Percentiles rank a stretch among this genome's conserved stretches.
phyloP scores from a whole-genome alignment of 2,329 filamentous ascomycete genomes.

The Stachybotrys elegans region DNA sequence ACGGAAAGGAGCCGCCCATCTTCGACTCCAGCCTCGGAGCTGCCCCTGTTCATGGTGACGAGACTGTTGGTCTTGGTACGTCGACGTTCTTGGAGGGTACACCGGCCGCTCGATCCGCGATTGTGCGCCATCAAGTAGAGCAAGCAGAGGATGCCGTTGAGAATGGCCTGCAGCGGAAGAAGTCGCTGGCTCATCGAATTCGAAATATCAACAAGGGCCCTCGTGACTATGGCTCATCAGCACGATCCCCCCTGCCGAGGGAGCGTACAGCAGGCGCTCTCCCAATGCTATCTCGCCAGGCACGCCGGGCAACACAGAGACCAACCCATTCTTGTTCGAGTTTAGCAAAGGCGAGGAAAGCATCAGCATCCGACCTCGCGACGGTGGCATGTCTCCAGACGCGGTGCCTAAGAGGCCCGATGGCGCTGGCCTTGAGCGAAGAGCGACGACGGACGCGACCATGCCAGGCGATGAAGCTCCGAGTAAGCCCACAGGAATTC shows the following conservation, averaged over 20 bases:
- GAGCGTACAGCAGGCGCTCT: slow-evolving; percentile 34
- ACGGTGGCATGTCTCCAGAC: slow-evolving; percentile 41
- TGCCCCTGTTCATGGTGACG: slow-evolving; percentile 76
- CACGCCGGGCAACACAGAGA: slow-evolving; percentile 26
- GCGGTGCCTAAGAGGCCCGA: slow-evolving; percentile 50
- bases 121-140: slow-evolving; percentile 70
- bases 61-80: slow-evolving; percentile 80
- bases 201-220: slow-evolving; percentile 74
- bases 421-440: slow-evolving; percentile 52
- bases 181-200: slow-evolving; percentile 89
- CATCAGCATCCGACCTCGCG: slow-evolving; percentile 39
- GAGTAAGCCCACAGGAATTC: slow-evolving; percentile 54
- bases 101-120: slow-evolving; percentile 75
- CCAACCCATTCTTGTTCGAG: slow-evolving; percentile 81
- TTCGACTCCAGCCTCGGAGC: slow-evolving; percentile 59
- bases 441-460: slow-evolving; percentile 55
- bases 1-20: slow-evolving; percentile 37
- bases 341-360: slow-evolving; percentile 55
- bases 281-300: slow-evolving; percentile 30
- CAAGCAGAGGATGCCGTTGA: slow-evolving; percentile 53
- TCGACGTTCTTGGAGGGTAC: slow-evolving; percentile 95
- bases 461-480: slow-evolving; percentile 33
- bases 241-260: slow-evolving; percentile 56
- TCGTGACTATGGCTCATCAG: slow-evolving; percentile 53
- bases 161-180: slow-evolving; percentile 75